A percentile compares a stretch with the other conserved stretches of the same genome.
These are phyloP conservation scores for Starmerella davenportii DNA, from an alignment of 805 yeast genomes.

Conservation along the genomic window DNA sequence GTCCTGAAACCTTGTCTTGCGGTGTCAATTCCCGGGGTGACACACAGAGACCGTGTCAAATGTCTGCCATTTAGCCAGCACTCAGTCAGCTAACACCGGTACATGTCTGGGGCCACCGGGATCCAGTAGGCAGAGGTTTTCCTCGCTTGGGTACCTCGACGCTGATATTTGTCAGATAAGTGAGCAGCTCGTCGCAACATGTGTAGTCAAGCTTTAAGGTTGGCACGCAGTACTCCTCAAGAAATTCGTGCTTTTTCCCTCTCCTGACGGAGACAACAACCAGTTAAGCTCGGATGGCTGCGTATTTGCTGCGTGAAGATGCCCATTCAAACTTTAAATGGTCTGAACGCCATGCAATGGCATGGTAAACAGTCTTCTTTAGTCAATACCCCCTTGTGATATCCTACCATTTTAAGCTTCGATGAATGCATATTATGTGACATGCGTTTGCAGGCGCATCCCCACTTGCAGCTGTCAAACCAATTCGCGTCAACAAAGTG, in stretches of 20 bases:
- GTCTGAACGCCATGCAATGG: background rate
- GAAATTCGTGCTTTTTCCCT: too few relatives aligned
- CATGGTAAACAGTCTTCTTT: background rate
- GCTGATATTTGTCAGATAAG: background rate
- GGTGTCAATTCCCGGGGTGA: background rate
- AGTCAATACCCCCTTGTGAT: background rate
- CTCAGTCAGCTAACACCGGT: background rate
- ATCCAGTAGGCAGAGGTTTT: background rate
- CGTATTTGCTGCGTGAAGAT: background rate
- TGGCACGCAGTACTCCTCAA: too few relatives aligned
- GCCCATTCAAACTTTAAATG: background rate
- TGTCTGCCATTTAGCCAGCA: background rate
- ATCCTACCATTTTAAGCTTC: background rate
- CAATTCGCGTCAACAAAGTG: too few relatives aligned
- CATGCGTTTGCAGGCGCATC: too few relatives aligned
- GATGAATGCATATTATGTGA: background rate
- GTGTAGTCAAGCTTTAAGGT: too few relatives aligned
- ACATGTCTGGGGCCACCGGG: background rate
- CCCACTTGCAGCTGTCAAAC: too few relatives aligned
- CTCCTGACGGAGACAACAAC: too few relatives aligned
- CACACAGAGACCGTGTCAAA: too few relatives aligned
- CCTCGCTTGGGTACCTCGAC: background rate
- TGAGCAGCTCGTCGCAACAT: background rate
- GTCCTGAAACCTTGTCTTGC: background rate
- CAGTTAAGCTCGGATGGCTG: background rate